phyloP scores from a whole-genome alignment of 345 rosid genomes.

The Eucalyptus marginata region DNA sequence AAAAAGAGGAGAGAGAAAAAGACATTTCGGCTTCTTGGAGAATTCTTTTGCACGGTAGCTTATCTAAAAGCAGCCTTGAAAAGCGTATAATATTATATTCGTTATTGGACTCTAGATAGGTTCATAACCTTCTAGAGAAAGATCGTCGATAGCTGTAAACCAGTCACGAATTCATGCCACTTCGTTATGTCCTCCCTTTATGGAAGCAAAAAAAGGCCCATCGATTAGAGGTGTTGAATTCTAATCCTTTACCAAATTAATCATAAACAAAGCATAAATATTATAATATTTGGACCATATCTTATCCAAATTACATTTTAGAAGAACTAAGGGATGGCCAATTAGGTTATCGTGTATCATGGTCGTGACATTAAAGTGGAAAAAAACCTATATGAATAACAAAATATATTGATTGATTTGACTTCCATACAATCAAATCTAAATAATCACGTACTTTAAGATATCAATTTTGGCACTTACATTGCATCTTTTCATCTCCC shows the following conservation, averaged over 20 bases:
- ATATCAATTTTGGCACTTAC: not conserved
- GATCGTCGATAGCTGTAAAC: not conserved
- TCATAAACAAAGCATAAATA: not conserved
- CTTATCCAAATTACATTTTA: not conserved
- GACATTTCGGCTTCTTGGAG: too few species aligned
- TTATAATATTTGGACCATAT: not conserved
- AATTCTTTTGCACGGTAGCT: too few species aligned
- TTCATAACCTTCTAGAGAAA: not conserved
- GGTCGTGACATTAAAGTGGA: not conserved
- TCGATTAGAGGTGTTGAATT: not conserved
- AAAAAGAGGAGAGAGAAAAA: too few species aligned
- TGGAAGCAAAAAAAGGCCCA: not conserved
- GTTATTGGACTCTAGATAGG: not conserved
- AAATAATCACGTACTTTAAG: not conserved
- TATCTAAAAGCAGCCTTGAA: not conserved
- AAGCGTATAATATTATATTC: not conserved
- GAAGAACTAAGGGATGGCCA: not conserved
- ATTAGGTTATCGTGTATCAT: not conserved
- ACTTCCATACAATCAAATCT: not conserved
- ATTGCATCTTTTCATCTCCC: not conserved
- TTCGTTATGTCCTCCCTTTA: not conserved
- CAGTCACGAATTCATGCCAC: not conserved
- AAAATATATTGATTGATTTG: not conserved
- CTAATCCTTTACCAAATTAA: not conserved
- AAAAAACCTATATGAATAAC: not conserved